Base-by-base conservation (phyloP, 139 green algal species). In the Haematococcus sp. region DNA sequence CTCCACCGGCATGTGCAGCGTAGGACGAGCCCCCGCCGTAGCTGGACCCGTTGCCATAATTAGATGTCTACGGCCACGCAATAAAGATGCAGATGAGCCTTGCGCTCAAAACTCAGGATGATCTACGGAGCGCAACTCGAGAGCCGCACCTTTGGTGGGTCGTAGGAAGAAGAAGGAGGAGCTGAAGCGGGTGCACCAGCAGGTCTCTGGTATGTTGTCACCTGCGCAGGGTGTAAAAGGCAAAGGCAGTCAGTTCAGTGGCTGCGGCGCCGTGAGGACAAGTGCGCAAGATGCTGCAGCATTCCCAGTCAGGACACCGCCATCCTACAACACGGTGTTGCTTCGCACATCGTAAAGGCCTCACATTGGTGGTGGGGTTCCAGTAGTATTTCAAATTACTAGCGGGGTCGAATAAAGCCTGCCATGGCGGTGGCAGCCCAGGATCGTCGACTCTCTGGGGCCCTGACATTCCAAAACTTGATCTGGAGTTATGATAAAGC, bases 321-420 rank as follows among this genome's bases (percentile, higher is more conserved):
- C n/a, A n/a, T n/a, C n/a, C n/a, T n/a, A n/a, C n/a, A n/a, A n/a
- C n/a, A n/a, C n/a, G n/a, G n/a, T n/a, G n/a, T n/a, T n/a, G n/a
- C n/a, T n/a, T n/a, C n/a, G 32, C 70, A 44, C 73, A 44, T 2
- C 40, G 40, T 11, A 49, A 49, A 49, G 11, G 40, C 3, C 86
- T 93, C 19, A 80, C 75, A 64, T 94, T 93, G 16, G 90, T 92
- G 1, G 78, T 80, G 11, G 83, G 80, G 80, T 97, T 94, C 91
- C 91, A 97, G 77, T 96, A 97, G 75, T 97, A 97, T 35, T 74
- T 83, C 17, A 85, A 49, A 0, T 76, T 60, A 5, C 64, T 82
- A 1, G 44, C 55, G 1, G 85, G 76, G 58, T 94, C 89, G 49
- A 76, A 84, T 11, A 95, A 63, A 1, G 80, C 72, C 61, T 78